Conservation (phyloP, 306 rosid genomes). For the Argentina anserina region DNA sequence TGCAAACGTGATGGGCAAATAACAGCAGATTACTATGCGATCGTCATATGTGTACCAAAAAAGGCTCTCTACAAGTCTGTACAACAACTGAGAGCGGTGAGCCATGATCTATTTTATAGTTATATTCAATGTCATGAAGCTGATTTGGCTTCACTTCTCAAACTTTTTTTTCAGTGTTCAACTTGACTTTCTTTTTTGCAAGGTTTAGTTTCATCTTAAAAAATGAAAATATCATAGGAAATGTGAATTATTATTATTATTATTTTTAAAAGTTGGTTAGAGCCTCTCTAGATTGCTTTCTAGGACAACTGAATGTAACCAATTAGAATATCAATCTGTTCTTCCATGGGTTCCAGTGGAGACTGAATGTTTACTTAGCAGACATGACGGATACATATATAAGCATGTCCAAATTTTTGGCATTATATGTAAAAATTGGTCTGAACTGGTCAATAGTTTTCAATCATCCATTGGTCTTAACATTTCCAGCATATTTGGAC, state of each 20-base stretch:
- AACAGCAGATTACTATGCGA: constrained; percentile 69
- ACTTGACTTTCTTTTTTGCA: not conserved
- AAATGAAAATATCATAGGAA: not conserved
- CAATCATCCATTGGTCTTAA: not conserved
- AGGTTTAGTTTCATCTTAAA: not conserved
- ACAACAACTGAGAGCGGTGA: constrained; percentile 82
- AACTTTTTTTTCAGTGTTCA: too few species aligned
- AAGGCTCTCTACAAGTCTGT: constrained; percentile 77
- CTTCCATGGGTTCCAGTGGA: not conserved
- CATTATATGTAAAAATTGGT: not conserved
- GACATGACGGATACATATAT: not conserved
- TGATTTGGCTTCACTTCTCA: not conserved
- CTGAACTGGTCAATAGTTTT: not conserved
- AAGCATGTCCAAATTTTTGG: not conserved
- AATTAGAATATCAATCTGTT: not conserved
- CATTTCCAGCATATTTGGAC: not conserved
- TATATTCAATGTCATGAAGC: not conserved
- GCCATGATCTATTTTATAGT: constrained; percentile 17
- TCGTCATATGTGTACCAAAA: constrained; percentile 85
- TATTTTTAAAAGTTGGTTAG: not conserved
- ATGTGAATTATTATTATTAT: not conserved
- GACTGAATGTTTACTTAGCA: not conserved
- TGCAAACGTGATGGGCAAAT: constrained; percentile 63
- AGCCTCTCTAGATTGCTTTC: not conserved
- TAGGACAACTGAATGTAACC: not conserved